Evolutionary conservation across 441 rosid species (phyloP), one percentile per base, ranked within the genome.

Genomic region (Gossypium aridum): DNA sequence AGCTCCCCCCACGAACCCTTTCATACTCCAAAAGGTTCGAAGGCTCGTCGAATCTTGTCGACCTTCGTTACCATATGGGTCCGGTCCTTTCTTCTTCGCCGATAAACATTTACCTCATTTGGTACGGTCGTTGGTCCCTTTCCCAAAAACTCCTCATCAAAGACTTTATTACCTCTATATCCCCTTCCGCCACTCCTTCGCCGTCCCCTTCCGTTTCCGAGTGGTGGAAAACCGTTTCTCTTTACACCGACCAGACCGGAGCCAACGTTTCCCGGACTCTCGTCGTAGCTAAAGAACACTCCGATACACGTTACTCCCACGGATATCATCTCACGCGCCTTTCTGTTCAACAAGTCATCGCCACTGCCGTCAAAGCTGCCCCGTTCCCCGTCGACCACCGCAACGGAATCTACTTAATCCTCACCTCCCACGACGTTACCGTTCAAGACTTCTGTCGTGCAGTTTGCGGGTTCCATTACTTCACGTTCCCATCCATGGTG

Each of bases 61-160:
- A 88, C 19, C 97, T 92, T 79, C 89, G 91, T 0, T 94, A 94
- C 89, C 98, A 94, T 67, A 94, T 92, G 98, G 97, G 98, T 9
- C 97, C 96, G 0, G 98, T 94, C 0, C 96, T 94, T 61, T 88
- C 98, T 2, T 88, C 96, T 22, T 64, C 88, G 0, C 97, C 96
- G 2, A 91, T 94, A 60, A 94, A 91, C 83, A 84, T 94, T 72
- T 89, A 91, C 82, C 81, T 92, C 39, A 88, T 94, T 53, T 94
- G 98, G 98, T 94, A 94, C 84, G 98, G 98, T 19, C 83, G 70
- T 0, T 94, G 98, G 98, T 5, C 87, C 1, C 47, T 28, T 0
- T 39, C 87, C 6, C 95, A 91, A 3, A 90, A 92, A 47, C 83
- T 82, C 68, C 82, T 92, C 56, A 92, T 94, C 76, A 84, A 84